Conservation (phyloP, 176 grass and related monocot species). For the Aegilops speltoides region DNA sequence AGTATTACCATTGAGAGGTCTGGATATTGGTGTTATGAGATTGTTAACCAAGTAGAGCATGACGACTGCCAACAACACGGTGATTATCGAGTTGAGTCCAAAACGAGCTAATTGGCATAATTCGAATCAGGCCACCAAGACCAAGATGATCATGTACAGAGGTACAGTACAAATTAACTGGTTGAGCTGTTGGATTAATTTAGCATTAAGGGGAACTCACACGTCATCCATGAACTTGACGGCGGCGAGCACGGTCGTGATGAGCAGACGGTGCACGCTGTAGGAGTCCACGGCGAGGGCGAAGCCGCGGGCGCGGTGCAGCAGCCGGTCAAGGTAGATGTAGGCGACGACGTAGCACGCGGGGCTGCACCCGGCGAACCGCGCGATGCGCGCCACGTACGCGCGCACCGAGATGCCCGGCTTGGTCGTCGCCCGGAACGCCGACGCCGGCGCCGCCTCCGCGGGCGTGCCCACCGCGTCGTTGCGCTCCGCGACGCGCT, state of each 20-base stretch:
- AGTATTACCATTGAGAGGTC: not conserved
- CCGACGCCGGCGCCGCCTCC: conserved; percentile 30
- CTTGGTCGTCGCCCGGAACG: conserved; percentile 57
- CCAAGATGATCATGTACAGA: conserved; percentile 15
- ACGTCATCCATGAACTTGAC: conserved; percentile 78
- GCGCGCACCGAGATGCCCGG: conserved; percentile 57
- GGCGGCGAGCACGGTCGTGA: conserved; percentile 63
- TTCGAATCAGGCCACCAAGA: not conserved
- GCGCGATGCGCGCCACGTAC: conserved; percentile 62
- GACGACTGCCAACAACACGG: not conserved
- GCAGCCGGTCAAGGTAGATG: conserved; percentile 75
- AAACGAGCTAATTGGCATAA: not conserved
- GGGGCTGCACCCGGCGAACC: conserved; percentile 62
- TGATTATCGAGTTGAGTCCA: not conserved
- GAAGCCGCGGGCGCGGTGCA: conserved; percentile 33
- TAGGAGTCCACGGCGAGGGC: conserved; percentile 59
- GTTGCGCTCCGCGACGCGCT: conserved; percentile 59
- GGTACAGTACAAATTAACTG: not conserved
- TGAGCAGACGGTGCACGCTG: conserved; percentile 70
- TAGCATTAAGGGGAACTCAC: conserved; percentile 44
- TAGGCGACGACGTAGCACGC: conserved; percentile 76
- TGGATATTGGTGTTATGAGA: not conserved
- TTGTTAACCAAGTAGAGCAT: not conserved
- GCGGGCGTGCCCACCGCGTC: conserved; percentile 26
- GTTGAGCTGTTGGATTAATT: not conserved